phyloP scores from a whole-genome alignment of 2,329 filamentous ascomycete species.

The Trichoderma asperellum region DNA sequence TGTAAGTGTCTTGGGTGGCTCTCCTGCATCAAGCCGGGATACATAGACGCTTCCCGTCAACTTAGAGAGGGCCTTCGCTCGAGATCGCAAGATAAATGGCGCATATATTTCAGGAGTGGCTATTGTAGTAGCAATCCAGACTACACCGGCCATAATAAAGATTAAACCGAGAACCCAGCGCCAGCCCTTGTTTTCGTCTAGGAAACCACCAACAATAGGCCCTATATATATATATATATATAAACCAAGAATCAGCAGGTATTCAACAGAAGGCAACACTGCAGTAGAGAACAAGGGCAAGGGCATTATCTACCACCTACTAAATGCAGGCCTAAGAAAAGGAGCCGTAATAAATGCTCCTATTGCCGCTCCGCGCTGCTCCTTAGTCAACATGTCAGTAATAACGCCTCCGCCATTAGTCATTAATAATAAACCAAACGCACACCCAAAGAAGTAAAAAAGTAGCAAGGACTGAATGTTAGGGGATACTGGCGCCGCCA shows the following conservation, averaged over 20 bases:
- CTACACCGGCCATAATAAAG: not conserved
- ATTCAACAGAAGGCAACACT: too few species aligned
- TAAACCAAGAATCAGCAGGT: too few species aligned
- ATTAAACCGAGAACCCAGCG: constrained; percentile 5
- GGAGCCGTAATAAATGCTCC: constrained; percentile 60
- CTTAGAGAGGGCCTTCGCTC: constrained; percentile 1
- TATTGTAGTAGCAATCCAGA: constrained; percentile 54
- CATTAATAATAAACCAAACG: constrained; percentile 63
- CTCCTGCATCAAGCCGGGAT: not conserved
- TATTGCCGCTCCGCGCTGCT: constrained; percentile 56
- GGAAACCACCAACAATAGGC: constrained; percentile 62
- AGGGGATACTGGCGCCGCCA: not conserved
- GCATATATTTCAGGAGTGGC: not conserved
- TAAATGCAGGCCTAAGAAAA: constrained; percentile 59
- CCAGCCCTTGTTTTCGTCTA: constrained; percentile 66
- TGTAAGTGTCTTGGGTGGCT: not conserved
- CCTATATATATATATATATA: too few species aligned
- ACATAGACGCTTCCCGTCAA: not conserved
- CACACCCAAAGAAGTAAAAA: constrained; percentile 52
- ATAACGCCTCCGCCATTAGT: constrained; percentile 54
- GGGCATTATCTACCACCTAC: not conserved
- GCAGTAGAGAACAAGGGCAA: too few species aligned
- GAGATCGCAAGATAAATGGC: constrained; percentile 2
- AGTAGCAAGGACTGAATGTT: constrained; percentile 3
- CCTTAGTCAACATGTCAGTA: constrained; percentile 59